Evolutionary conservation across 495 filamentous ascomycete species (phyloP).

Genomic region (Talaromyces thailandensis): DNA sequence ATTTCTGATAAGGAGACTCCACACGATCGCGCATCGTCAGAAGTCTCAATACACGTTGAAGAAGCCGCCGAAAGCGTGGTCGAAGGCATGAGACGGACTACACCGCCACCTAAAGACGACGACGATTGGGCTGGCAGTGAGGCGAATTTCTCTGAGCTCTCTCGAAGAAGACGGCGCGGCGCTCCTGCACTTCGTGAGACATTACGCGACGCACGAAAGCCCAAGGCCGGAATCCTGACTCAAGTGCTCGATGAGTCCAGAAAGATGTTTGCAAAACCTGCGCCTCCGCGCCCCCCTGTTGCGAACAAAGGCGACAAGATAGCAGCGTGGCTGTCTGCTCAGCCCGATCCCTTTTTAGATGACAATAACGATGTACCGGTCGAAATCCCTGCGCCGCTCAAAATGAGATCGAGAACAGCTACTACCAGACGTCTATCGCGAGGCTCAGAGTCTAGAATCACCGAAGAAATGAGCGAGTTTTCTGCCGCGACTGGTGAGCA

Average conservation of each 20-base stretch:
- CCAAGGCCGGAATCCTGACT: slow-evolving; percentile 39
- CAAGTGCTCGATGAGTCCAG: slow-evolving; percentile 43
- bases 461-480: not conserved
- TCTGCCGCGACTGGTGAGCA: not conserved
- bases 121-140: slow-evolving; percentile 34
- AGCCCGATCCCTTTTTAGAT: slow-evolving; percentile 65
- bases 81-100: slow-evolving; percentile 17
- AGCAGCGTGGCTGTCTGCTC: slow-evolving; percentile 67
- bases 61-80: slow-evolving; percentile 17
- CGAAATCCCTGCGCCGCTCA: slow-evolving; percentile 37
- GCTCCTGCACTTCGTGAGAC: slow-evolving; percentile 1
- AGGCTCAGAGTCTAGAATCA: slow-evolving; percentile 13
- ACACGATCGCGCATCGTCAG: slow-evolving; percentile 9
- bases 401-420: slow-evolving; percentile 26
- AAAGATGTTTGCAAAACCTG: slow-evolving; percentile 45
- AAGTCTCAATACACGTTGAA: slow-evolving; percentile 7
- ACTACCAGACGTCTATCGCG: slow-evolving; percentile 13
- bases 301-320: slow-evolving; percentile 46
- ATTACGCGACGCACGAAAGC: slow-evolving; percentile 17
- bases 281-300: slow-evolving; percentile 37
- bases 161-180: slow-evolving; percentile 25
- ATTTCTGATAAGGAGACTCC: slow-evolving; percentile 11
- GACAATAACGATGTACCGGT: slow-evolving; percentile 23
- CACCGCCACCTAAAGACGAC: slow-evolving; percentile 20
- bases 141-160: slow-evolving; percentile 37